A percentile compares a stretch with the other conserved stretches of the same genome.
phyloP scores from a whole-genome alignment of 1,139 yeast genomes.

The Hyphopichia pseudoburtonii region DNA sequence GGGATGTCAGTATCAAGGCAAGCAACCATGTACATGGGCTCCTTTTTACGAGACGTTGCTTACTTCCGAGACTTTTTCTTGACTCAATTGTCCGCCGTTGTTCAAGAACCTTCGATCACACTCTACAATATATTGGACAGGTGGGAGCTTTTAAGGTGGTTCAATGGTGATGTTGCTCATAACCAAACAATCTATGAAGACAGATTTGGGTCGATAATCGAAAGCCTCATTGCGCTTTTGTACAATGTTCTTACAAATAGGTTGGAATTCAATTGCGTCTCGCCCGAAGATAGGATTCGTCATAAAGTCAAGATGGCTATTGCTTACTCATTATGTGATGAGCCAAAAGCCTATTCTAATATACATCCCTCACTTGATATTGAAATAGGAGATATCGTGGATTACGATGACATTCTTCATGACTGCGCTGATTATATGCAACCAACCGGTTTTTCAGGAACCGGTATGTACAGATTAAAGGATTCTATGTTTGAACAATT shows the following conservation, averaged over 20 bases:
- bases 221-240: constrained; percentile 53
- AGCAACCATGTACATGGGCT: constrained; percentile 35
- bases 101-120: constrained; percentile 43
- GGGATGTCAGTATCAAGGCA: constrained; percentile 56
- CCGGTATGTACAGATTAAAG: constrained; percentile 48
- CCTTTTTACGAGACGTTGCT: constrained; percentile 35
- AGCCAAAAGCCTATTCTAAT: constrained; percentile 55
- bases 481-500: constrained; percentile 32
- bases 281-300: constrained; percentile 21
- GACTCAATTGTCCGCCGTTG: constrained; percentile 52
- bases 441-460: constrained; percentile 39
- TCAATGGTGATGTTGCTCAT: constrained; percentile 33
- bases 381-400: constrained; percentile 32
- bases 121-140: constrained; percentile 53
- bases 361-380: constrained; percentile 39
- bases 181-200: constrained; percentile 57
- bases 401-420: constrained; percentile 36
- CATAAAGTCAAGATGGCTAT: constrained; percentile 35
- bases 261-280: constrained; percentile 36
- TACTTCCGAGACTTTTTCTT: constrained; percentile 54
- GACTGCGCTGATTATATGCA: constrained; percentile 44
- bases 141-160: constrained; percentile 63
- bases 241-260: constrained; percentile 61
- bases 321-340: constrained; percentile 48
- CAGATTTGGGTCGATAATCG: constrained; percentile 49